Evolutionary conservation across 192 early-diverging fungal genomes (phyloP), one percentile per base, ranked within the genome.

Genomic region (Phlyctochytrium arcticum): DNA sequence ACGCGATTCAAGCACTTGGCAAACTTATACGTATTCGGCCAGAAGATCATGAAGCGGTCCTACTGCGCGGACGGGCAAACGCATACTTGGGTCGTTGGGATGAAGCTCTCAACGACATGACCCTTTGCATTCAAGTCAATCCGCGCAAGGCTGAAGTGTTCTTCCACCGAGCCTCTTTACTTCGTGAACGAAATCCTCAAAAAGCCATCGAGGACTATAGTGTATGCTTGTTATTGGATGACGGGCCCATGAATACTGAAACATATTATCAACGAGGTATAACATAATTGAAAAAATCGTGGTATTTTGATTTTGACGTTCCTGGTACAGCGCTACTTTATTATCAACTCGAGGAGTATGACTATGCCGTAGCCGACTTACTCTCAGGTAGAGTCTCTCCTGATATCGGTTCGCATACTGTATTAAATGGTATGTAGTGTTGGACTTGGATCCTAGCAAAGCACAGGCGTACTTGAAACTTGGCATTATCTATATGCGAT

Each of bases 141-240:
- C 82, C 82, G 2, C 56, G 75, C 37, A 36, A 69, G 9, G 50
- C 79, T 3, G 57, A 70, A 10, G 49, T 66, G 4, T 84, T 69
- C 57, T 77, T 76, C 57, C 74, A 79, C 46, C 50, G 82, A 5
- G 82, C 75, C 4, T 79, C 76, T 50, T 65, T 84, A 6, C 39
- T 81, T 10, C 59, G 79, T 9, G 72, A 75, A 12, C 48, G 75
- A 15, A 74, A 80, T 36, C 65, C 67, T 15, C 23, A 50, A 24
- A 67, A 68, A 37, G 79, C 82, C 5, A 79, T 84, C 50, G 74
- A 84, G 36, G 77, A 84, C 54, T 72, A 79, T 9, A 76, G 74
- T 29, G 46, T 84, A 4, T 69, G 71, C 3, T 54, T 84, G 5
- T 59, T 84, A 19, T 55, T 84, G 26, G 78, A 84, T 50, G 73